A percentile compares a stretch with the other conserved stretches of the same genome.
Conservation (phyloP, 2,329 filamentous ascomycete genomes). For the Davidsoniella neocaledoniae region DNA sequence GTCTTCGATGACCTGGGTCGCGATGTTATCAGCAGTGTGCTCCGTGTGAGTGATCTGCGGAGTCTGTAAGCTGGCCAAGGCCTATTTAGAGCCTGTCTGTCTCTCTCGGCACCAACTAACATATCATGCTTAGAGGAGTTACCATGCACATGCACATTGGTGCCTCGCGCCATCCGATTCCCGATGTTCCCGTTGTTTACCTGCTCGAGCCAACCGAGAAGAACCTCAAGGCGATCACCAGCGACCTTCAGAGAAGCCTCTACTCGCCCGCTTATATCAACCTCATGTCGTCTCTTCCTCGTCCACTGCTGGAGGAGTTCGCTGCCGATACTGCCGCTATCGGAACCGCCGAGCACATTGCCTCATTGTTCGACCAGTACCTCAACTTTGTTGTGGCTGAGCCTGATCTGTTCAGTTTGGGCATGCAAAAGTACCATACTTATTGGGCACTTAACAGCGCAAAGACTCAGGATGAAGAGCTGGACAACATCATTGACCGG, state of each 20-base stretch:
- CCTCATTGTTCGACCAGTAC: slow-evolving; percentile 91
- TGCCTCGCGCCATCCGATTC: slow-evolving; percentile 63
- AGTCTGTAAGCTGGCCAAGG: slow-evolving; percentile 35
- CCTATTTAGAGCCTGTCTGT: neutral
- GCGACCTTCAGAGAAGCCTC: slow-evolving; percentile 69
- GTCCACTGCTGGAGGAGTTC: slow-evolving; percentile 86
- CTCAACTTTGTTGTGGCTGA: slow-evolving; percentile 94
- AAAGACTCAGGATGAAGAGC: slow-evolving; percentile 73
- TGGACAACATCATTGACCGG: slow-evolving; percentile 73
- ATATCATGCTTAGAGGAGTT: slow-evolving; percentile 38
- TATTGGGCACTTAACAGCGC: slow-evolving; percentile 96
- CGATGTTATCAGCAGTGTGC: slow-evolving; percentile 92
- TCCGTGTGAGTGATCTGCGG: slow-evolving; percentile 83
- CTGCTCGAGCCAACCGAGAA: slow-evolving; percentile 74
- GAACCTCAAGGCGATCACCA: slow-evolving; percentile 70
- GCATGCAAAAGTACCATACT: slow-evolving; percentile 75
- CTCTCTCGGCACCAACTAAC: neutral
- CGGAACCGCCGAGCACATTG: slow-evolving; percentile 74
- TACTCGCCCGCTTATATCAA: slow-evolving; percentile 95
- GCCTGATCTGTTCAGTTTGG: slow-evolving; percentile 85
- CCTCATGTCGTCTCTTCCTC: slow-evolving; percentile 83
- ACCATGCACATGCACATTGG: slow-evolving; percentile 72
- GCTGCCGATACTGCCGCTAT: slow-evolving; percentile 71
- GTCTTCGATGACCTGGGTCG: slow-evolving; percentile 84
- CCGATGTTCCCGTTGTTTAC: slow-evolving; percentile 91